Percentiles rank a stretch among this genome's conserved stretches.
Evolutionary conservation across 805 yeast genomes (phyloP).

Genomic region (Debaryomyces castellii): DNA sequence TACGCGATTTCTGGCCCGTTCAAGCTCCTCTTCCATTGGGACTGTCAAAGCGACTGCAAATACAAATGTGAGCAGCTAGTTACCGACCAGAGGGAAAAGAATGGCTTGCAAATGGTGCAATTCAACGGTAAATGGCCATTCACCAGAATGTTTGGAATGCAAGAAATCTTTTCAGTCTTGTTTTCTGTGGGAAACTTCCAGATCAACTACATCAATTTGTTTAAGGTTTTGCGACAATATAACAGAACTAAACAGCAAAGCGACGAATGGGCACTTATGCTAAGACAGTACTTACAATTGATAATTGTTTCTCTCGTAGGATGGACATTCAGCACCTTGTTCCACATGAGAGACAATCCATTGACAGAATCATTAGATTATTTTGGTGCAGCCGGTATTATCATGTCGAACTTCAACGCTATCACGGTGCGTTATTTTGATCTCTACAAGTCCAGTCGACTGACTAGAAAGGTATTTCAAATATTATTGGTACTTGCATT

Average conservation of each 20-base stretch:
- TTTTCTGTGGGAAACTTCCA: constrained; percentile 38
- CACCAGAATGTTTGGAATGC: constrained; percentile 32
- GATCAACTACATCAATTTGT: constrained; percentile 28
- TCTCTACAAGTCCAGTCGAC: constrained; percentile 16
- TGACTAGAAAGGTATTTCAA: constrained; percentile 17
- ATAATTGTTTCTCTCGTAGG: constrained; percentile 30
- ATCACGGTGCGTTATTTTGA: constrained; percentile 30
- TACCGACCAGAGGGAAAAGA: constrained; percentile 18
- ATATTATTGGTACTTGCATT: constrained; percentile 15
- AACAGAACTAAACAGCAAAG: constrained; percentile 15
- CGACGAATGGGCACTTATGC: constrained; percentile 20
- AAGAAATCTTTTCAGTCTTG: constrained; percentile 34
- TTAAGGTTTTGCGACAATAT: constrained; percentile 25
- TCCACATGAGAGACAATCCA: constrained; percentile 38
- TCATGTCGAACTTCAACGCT: constrained; percentile 35
- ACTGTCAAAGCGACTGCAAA: constrained; percentile 34
- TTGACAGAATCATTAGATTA: constrained; percentile 42
- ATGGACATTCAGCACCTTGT: constrained; percentile 37
- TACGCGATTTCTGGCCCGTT: constrained; percentile 16
- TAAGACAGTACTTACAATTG: constrained; percentile 28
- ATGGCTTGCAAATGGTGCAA: constrained; percentile 31
- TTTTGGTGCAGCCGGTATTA: constrained; percentile 40
- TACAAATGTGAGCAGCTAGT: constrained; percentile 40
- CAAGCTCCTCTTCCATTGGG: constrained; percentile 28
- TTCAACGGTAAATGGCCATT: constrained; percentile 48